These are phyloP conservation scores for Arabidopsis arenosa DNA, from an alignment of 345 rosid species.

Conservation along the genomic window DNA sequence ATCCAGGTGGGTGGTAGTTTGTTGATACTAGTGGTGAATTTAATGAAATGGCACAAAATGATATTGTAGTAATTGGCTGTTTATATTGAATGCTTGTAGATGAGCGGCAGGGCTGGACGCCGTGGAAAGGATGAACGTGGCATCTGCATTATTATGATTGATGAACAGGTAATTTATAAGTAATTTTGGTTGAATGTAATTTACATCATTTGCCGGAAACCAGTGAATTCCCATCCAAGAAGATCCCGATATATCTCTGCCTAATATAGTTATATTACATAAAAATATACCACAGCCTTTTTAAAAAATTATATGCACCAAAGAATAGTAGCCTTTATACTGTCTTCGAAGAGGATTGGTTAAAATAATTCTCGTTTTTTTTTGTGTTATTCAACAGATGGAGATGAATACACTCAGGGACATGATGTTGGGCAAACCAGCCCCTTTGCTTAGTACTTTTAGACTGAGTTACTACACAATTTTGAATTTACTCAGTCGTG, in stretches of 20 bases:
- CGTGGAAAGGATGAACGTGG: constrained; percentile 99
- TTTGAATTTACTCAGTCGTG: constrained; percentile 96
- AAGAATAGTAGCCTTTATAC: constrained; percentile 14
- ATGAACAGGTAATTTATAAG: constrained; percentile 70
- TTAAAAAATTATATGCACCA: not conserved
- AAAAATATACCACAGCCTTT: constrained; percentile 8
- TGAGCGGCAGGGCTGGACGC: constrained; percentile 99
- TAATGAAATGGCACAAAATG: not conserved
- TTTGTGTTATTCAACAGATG: constrained; percentile 59
- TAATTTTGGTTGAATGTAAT: not conserved
- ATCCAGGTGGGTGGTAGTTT: constrained; percentile 75
- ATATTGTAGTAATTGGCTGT: constrained; percentile 23
- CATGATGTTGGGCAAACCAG: constrained; percentile 98
- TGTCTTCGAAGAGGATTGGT: constrained; percentile 22
- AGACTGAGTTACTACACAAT: constrained; percentile 97
- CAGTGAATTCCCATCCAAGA: constrained; percentile 1
- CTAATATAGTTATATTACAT: not conserved
- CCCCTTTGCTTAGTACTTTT: constrained; percentile 97
- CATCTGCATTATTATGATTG: constrained; percentile 94
- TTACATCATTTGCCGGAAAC: not conserved
- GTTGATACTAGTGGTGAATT: constrained; percentile 25
- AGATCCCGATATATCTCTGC: constrained; percentile 9
- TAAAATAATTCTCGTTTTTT: constrained; percentile 19
- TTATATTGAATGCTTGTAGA: constrained; percentile 56
- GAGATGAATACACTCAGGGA: constrained; percentile 90